Conservation (phyloP, 306 rosid genomes). For the Ochetophila trinervis region DNA sequence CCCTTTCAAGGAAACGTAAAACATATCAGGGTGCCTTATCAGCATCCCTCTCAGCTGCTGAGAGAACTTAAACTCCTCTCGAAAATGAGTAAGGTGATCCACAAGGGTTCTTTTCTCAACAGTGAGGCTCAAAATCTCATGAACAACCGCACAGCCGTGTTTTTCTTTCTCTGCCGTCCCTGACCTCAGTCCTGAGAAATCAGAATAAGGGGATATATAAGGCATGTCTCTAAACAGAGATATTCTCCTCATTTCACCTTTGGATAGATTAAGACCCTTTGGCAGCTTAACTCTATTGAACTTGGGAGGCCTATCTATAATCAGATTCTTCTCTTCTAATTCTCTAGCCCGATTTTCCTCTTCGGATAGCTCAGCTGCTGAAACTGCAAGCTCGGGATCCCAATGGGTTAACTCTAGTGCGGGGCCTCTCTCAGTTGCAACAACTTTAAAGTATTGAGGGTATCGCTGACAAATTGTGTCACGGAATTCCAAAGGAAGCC, state of each 20-base stretch:
- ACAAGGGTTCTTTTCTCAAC: constrained; percentile 77
- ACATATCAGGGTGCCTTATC: constrained; percentile 89
- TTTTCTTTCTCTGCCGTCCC: constrained; percentile 74
- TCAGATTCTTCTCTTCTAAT: constrained; percentile 63
- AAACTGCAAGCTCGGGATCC: constrained; percentile 93
- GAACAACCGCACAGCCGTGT: constrained; percentile 83
- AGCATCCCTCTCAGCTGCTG: constrained; percentile 87
- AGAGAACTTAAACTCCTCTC: constrained; percentile 89
- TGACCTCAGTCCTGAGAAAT: constrained; percentile 57
- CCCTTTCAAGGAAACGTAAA: constrained; percentile 84
- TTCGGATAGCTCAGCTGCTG: constrained; percentile 71
- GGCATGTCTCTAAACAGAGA: constrained; percentile 73
- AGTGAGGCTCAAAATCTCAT: constrained; percentile 86
- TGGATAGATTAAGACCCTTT: constrained; percentile 75
- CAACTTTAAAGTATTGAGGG: constrained; percentile 74
- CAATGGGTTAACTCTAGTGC: constrained; percentile 81
- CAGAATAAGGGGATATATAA: constrained; percentile 76
- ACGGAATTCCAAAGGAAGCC: constrained; percentile 73
- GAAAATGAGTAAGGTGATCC: constrained; percentile 85
- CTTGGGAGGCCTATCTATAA: constrained; percentile 69
- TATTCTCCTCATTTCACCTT: constrained; percentile 74
- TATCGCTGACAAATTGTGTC: constrained; percentile 80
- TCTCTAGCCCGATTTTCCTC: constrained; percentile 67
- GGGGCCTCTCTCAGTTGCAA: constrained; percentile 69
- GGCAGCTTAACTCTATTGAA: constrained; percentile 75